Percentiles rank a stretch among this genome's conserved stretches.
These are phyloP conservation scores for Astrephomene gubernaculifera DNA, from an alignment of 139 green algal genomes.

Conservation along the genomic window DNA sequence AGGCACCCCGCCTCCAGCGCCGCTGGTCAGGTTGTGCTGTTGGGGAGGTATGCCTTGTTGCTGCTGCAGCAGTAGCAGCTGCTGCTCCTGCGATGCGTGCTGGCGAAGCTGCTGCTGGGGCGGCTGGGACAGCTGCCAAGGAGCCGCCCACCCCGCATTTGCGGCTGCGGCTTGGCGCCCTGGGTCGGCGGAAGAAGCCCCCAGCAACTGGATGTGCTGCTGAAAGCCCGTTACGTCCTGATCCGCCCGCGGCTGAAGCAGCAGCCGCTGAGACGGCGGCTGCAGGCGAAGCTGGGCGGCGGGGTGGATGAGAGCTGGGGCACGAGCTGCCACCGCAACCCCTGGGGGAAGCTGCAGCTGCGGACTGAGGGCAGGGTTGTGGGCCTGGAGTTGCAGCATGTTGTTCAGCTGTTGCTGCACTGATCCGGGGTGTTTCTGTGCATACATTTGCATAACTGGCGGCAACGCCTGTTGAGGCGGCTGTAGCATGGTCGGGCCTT, in stretches of 20 bases:
- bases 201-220: neutral
- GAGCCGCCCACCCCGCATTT: neutral
- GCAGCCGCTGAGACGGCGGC: neutral
- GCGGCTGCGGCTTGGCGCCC: neutral
- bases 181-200: neutral
- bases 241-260: neutral
- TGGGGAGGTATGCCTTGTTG: neutral
- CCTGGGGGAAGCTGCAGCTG: slow-evolving; percentile 6
- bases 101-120: neutral
- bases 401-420: neutral
- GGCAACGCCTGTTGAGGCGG: neutral
- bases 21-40: neutral
- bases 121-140: neutral
- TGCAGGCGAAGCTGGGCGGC: neutral
- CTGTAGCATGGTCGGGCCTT: neutral
- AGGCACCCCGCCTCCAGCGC: too few species aligned
- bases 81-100: neutral
- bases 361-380: neutral
- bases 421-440: neutral
- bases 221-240: neutral
- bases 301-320: too few species aligned
- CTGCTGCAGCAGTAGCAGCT: slow-evolving; percentile 3
- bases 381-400: neutral
- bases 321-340: neutral
- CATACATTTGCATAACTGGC: neutral